Percentiles rank a stretch among this genome's conserved stretches.
Evolutionary conservation across 305 asterid genomes (phyloP).

Genomic region (Rubia balearica): DNA sequence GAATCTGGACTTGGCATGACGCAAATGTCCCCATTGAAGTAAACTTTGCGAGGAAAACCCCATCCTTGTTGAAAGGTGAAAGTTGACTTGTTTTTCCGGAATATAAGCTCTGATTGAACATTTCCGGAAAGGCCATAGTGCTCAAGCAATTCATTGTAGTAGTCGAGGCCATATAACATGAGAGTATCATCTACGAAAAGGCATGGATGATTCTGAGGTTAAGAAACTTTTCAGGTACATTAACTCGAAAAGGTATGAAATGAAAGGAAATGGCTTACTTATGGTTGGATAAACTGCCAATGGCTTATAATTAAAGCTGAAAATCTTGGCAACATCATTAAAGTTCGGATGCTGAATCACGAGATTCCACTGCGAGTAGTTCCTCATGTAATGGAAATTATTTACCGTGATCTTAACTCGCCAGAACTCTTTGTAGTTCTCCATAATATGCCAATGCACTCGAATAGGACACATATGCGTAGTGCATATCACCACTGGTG

Average conservation of each 20-base stretch:
- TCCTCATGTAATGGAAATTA: constrained; percentile 71
- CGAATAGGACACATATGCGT: constrained; percentile 81
- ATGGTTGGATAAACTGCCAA: constrained; percentile 49
- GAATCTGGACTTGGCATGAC: constrained; percentile 54
- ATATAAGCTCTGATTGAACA: constrained; percentile 48
- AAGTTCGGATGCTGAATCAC: constrained; percentile 71
- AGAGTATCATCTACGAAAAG: constrained; percentile 44
- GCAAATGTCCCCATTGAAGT: constrained; percentile 53
- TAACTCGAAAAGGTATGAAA: too few species aligned
- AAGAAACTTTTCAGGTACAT: too few species aligned
- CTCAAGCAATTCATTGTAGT: constrained; percentile 44
- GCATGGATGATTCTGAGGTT: not conserved
- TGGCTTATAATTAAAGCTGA: constrained; percentile 73
- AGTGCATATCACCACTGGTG: constrained; percentile 71
- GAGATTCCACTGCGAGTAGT: constrained; percentile 69
- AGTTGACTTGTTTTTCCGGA: constrained; percentile 33
- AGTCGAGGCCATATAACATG: constrained; percentile 49
- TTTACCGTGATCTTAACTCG: constrained; percentile 66
- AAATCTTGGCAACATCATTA: constrained; percentile 57
- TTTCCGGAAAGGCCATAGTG: constrained; percentile 39
- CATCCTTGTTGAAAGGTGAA: constrained; percentile 52
- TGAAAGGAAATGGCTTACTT: constrained; percentile 38
- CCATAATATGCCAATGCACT: constrained; percentile 76
- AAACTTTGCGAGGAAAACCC: constrained; percentile 47
- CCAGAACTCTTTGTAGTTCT: constrained; percentile 81